phyloP scores from a whole-genome alignment of 192 early-diverging fungal species.

The Coemansia reversa region DNA sequence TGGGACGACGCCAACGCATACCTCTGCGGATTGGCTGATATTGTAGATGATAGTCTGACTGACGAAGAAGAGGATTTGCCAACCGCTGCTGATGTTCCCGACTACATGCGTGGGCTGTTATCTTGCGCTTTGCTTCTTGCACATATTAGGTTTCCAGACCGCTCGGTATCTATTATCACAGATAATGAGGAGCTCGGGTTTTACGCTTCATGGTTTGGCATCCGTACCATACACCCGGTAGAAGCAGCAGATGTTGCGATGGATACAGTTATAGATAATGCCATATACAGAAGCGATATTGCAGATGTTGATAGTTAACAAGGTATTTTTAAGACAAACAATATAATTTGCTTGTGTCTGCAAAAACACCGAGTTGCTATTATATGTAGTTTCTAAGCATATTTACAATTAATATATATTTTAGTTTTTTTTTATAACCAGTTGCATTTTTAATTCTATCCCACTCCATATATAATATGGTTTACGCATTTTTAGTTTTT shows the following conservation, averaged over 20 bases:
- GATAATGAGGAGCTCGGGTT: constrained; percentile 40
- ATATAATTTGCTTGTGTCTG: background rate
- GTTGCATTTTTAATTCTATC: background rate
- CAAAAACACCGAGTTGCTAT: background rate
- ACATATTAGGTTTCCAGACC: constrained; percentile 3
- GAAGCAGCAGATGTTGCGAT: background rate
- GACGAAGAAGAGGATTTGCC: constrained; percentile 33
- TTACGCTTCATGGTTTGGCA: constrained; percentile 45
- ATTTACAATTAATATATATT: background rate
- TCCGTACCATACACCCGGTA: constrained; percentile 8
- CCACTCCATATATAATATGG: no score
- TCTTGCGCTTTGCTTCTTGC: constrained; percentile 21
- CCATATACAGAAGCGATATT: background rate
- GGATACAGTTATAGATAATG: background rate
- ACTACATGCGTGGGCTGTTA: constrained; percentile 19
- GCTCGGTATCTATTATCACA: constrained; percentile 16
- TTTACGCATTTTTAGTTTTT: no score
- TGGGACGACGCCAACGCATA: constrained; percentile 29
- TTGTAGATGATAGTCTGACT: background rate
- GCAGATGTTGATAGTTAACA: background rate
- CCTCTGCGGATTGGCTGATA: constrained; percentile 8
- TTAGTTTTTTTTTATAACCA: background rate
- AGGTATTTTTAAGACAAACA: background rate
- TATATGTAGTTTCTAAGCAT: background rate
- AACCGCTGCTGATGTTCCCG: constrained; percentile 30